phyloP scores from a whole-genome alignment of 768 basidiomycete species.

The Austroboletus eburneus region DNA sequence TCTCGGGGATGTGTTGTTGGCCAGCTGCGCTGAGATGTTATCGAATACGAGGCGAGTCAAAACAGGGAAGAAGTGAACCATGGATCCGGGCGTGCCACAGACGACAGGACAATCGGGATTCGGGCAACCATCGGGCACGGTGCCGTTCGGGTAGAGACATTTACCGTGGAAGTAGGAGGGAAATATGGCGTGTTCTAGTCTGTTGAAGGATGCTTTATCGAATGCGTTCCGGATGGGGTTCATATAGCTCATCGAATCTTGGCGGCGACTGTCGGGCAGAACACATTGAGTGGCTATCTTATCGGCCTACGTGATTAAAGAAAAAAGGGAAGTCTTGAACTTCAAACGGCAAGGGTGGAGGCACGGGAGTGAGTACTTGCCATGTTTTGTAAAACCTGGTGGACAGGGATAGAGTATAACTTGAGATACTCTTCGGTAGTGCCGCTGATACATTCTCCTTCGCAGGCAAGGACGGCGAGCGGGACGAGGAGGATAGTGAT shows the following conservation, averaged over 20 bases:
- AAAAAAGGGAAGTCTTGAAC: not conserved
- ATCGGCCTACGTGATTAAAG: conserved; percentile 36
- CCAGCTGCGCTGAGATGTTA: conserved; percentile 34
- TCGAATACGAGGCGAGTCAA: conserved; percentile 50
- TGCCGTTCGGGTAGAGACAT: conserved; percentile 49
- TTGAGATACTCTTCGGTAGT: conserved; percentile 53
- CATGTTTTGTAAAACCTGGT: conserved; percentile 35
- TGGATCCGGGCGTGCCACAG: conserved; percentile 78
- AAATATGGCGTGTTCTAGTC: conserved; percentile 58
- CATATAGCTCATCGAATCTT: conserved; percentile 36
- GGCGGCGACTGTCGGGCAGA: conserved; percentile 21
- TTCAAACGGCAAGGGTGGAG: not conserved
- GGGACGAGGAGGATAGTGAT: conserved; percentile 29
- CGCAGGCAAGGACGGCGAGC: conserved; percentile 51
- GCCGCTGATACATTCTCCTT: conserved; percentile 63
- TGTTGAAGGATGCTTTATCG: conserved; percentile 38
- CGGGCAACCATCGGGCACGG: conserved; percentile 67
- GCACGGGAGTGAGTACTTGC: conserved; percentile 36
- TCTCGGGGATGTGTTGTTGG: conserved; percentile 33
- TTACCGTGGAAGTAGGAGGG: conserved; percentile 74
- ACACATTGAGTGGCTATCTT: conserved; percentile 34
- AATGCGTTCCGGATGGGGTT: conserved; percentile 47
- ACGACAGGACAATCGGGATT: conserved; percentile 76
- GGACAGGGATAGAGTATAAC: conserved; percentile 46
- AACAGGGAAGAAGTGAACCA: conserved; percentile 60